Conservation (phyloP, 306 rosid genomes). For the Castanea crenata region DNA sequence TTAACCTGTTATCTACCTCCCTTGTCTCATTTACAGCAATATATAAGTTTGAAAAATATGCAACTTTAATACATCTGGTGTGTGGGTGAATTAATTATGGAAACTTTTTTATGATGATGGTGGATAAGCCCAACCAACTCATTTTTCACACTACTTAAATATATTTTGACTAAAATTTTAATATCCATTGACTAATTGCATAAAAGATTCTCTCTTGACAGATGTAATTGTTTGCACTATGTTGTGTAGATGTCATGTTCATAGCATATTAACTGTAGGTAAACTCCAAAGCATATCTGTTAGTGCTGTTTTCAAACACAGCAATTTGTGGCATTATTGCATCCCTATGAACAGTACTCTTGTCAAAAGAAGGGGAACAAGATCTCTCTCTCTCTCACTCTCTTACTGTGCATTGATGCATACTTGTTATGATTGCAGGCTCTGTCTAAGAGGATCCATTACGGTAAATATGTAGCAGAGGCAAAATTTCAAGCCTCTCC, state of each 20-base stretch:
- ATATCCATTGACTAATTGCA: background rate
- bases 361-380: no score
- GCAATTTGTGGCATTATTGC: background rate
- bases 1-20: background rate
- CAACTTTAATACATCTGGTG: background rate
- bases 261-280: background rate
- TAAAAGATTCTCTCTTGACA: background rate
- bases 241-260: background rate
- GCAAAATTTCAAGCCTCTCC: slow-evolving; percentile 73
- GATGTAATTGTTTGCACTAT: background rate
- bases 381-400: slow-evolving; percentile 1
- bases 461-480: slow-evolving; percentile 92
- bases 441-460: slow-evolving; percentile 91
- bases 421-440: slow-evolving; percentile 43
- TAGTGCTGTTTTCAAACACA: background rate
- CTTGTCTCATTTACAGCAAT: background rate
- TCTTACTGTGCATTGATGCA: background rate
- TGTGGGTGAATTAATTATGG: background rate
- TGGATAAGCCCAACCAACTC: background rate
- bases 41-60: background rate
- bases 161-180: background rate
- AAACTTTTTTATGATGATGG: background rate
- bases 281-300: background rate
- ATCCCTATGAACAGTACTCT: background rate
- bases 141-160: background rate